Percentiles rank a stretch among this genome's conserved stretches.
phyloP scores from a whole-genome alignment of 2,329 filamentous ascomycete species.

The Coniochaeta sp. region DNA sequence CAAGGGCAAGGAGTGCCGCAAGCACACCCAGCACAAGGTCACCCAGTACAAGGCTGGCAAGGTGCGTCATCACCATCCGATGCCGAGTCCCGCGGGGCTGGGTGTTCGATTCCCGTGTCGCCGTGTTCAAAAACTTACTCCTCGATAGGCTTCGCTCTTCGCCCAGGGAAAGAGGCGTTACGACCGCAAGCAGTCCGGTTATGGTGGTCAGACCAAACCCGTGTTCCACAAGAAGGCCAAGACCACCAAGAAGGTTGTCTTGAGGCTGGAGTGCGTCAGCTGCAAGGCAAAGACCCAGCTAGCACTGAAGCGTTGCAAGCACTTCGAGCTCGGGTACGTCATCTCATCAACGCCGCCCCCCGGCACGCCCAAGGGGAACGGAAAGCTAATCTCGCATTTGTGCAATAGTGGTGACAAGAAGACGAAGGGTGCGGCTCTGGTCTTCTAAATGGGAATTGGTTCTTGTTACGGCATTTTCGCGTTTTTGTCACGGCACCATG shows the following conservation, averaged over 20 bases:
- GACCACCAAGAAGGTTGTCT: conserved; percentile 99
- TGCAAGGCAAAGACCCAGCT: conserved; percentile 99
- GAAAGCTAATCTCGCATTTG: neutral
- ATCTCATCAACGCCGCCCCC: conserved; percentile 4
- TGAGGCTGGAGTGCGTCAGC: conserved; percentile 92
- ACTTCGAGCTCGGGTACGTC: conserved; percentile 97
- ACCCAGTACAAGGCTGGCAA: conserved; percentile 75
- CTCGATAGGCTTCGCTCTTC: conserved; percentile 23
- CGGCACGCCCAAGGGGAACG: neutral
- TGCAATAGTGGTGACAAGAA: conserved; percentile 95
- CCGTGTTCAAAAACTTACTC: neutral
- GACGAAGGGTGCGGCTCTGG: conserved; percentile 99
- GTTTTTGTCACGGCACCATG: neutral
- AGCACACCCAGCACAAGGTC: conserved; percentile 74
- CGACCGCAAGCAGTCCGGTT: conserved; percentile 98
- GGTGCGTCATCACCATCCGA: conserved; percentile 28
- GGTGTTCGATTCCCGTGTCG: too few species aligned
- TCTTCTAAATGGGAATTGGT: conserved; percentile 66
- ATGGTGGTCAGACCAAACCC: conserved; percentile 99
- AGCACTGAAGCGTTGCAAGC: conserved; percentile 99
- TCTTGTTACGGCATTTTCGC: conserved; percentile 3
- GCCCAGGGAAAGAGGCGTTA: conserved; percentile 98
- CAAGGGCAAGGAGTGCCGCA: conserved; percentile 77
- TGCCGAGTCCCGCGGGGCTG: too few species aligned
- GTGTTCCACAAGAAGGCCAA: conserved; percentile 99